Conservation (phyloP, 2,329 filamentous ascomycete species). For the Arthrobotrys megalospora region DNA sequence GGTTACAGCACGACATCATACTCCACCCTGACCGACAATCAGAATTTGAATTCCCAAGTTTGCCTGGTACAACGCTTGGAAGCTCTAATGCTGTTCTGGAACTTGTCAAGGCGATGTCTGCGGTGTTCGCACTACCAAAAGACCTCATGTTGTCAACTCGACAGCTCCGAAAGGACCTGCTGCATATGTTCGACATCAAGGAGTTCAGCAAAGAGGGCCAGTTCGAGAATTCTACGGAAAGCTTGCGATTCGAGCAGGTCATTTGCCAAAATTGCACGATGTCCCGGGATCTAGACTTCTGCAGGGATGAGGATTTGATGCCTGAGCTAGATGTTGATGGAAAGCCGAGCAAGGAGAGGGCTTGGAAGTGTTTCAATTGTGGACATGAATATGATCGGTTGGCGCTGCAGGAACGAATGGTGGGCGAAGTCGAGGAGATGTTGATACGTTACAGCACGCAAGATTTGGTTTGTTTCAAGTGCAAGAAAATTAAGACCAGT, state of each 20-base stretch:
- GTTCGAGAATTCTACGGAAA: constrained; percentile 87
- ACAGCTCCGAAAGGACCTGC: constrained; percentile 87
- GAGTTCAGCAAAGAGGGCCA: constrained; percentile 92
- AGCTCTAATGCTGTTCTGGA: constrained; percentile 83
- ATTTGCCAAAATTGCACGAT: constrained; percentile 93
- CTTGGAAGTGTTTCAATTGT: constrained; percentile 81
- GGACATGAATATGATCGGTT: constrained; percentile 82
- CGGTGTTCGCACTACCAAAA: constrained; percentile 90
- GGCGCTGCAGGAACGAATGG: constrained; percentile 84
- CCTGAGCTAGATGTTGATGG: constrained; percentile 68
- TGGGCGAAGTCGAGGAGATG: constrained; percentile 81
- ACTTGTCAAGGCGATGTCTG: constrained; percentile 92
- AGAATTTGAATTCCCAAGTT: constrained; percentile 87
- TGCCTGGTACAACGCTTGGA: constrained; percentile 79
- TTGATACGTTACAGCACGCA: constrained; percentile 88
- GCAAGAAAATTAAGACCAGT: constrained; percentile 82
- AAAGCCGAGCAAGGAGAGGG: constrained; percentile 66
- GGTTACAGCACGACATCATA: constrained; percentile 88
- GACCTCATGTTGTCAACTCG: constrained; percentile 90
- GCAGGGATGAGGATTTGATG: constrained; percentile 86
- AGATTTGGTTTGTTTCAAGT: constrained; percentile 84
- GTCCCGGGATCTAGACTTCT: constrained; percentile 89
- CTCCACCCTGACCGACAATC: constrained; percentile 87
- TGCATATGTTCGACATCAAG: constrained; percentile 91
- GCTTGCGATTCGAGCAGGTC: constrained; percentile 80